These are phyloP conservation scores for Pestalotiopsis sp. DNA, from an alignment of 2,329 filamentous ascomycete genomes.

Conservation along the genomic window DNA sequence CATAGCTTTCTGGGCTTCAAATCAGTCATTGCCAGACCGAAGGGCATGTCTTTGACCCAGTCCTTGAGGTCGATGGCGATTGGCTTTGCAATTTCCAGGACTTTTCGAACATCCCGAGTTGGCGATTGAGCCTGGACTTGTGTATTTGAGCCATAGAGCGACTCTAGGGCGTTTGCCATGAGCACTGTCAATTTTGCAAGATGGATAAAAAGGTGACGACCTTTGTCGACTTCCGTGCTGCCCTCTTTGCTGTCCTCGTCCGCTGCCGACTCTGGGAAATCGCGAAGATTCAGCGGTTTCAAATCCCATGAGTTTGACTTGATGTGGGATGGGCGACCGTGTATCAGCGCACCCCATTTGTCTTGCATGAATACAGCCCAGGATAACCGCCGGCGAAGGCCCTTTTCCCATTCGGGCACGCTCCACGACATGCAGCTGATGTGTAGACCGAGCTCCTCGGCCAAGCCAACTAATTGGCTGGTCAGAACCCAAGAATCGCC, in stretches of 20 bases:
- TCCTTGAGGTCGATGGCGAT: conserved; percentile 28
- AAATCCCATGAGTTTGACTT: conserved; percentile 54
- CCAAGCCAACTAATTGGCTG: conserved; percentile 50
- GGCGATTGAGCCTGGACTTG: neutral
- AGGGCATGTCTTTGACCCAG: conserved; percentile 24
- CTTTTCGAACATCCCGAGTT: neutral
- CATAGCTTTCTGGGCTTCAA: conserved; percentile 26
- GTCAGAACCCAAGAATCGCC: conserved; percentile 39
- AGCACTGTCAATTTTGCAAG: neutral
- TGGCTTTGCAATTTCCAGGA: conserved; percentile 33
- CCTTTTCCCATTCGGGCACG: conserved; percentile 60
- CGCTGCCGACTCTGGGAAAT: conserved; percentile 4
- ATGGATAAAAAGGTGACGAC: neutral
- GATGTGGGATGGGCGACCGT: conserved; percentile 56
- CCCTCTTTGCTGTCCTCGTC: conserved; percentile 24
- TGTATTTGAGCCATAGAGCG: neutral
- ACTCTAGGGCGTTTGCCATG: neutral
- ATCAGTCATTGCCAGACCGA: conserved; percentile 26
- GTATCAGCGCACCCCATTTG: conserved; percentile 56
- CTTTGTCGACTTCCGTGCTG: neutral
- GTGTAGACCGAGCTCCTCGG: conserved; percentile 56
- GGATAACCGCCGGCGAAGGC: conserved; percentile 57
- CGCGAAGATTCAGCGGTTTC: conserved; percentile 15
- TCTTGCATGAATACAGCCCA: conserved; percentile 67
- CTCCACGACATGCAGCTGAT: conserved; percentile 59